These are phyloP conservation scores for Erodium moschatum DNA, from an alignment of 441 rosid species.

Conservation along the genomic window DNA sequence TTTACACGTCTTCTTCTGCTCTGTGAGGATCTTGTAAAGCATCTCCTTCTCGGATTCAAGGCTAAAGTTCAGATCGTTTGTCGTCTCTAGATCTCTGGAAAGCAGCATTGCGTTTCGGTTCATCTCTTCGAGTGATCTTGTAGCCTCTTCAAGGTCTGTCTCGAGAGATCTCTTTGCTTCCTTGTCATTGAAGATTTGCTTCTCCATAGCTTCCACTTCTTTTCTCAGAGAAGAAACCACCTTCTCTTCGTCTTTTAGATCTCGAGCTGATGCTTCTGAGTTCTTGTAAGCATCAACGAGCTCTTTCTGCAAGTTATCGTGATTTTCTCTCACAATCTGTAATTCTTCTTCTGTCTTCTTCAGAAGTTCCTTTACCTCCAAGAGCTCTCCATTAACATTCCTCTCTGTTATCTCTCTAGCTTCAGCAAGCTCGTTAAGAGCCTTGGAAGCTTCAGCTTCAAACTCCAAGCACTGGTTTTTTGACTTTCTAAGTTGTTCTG, in stretches of 20 bases:
- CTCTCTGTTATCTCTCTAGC: constrained; percentile 32
- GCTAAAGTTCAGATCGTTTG: constrained; percentile 41
- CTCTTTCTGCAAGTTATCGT: constrained; percentile 49
- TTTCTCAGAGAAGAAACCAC: constrained; percentile 40
- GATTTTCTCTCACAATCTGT: constrained; percentile 36
- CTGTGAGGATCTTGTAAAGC: constrained; percentile 57
- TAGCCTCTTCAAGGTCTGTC: constrained; percentile 73
- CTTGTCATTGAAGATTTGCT: constrained; percentile 50
- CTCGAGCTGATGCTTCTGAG: constrained; percentile 45
- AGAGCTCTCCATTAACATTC: constrained; percentile 45
- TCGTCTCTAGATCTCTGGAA: constrained; percentile 54
- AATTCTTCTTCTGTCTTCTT: constrained; percentile 44
- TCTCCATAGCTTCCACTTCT: constrained; percentile 57
- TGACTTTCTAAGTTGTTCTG: constrained; percentile 42
- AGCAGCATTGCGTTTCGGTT: constrained; percentile 51
- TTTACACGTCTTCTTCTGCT: constrained; percentile 46
- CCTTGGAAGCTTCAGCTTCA: constrained; percentile 49
- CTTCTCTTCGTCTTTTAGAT: constrained; percentile 49
- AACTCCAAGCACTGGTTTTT: constrained; percentile 38
- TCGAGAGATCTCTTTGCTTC: constrained; percentile 61
- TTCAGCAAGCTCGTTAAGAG: constrained; percentile 43
- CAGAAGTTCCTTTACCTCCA: constrained; percentile 38
- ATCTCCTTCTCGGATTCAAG: constrained; percentile 72
- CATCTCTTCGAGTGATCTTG: constrained; percentile 76
- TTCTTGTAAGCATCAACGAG: constrained; percentile 49